Percentiles rank a stretch among this genome's conserved stretches.
Conservation (phyloP, 2,329 filamentous ascomycete species). For the Lojkania enalia region DNA sequence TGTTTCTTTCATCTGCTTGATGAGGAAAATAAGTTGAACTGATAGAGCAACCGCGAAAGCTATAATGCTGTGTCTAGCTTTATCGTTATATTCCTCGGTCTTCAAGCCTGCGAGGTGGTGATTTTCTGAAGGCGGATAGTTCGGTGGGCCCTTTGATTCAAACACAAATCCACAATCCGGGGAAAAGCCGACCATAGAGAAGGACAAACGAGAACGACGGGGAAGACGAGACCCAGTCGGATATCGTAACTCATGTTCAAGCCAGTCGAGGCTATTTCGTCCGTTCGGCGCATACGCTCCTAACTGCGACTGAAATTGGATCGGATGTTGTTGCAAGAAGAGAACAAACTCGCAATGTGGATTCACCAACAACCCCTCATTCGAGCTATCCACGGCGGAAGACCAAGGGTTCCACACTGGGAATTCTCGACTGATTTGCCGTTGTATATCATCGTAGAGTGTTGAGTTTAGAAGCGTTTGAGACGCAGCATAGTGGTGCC, state of each 20-base stretch:
- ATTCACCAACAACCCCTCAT: constrained; percentile 61
- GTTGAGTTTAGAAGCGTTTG: constrained; percentile 70
- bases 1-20: constrained; percentile 66
- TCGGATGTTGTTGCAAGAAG: constrained; percentile 75
- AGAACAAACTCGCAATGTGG: constrained; percentile 89
- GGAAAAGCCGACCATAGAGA: constrained; percentile 65
- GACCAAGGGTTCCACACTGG: constrained; percentile 70
- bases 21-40: constrained; percentile 59
- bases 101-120: constrained; percentile 62
- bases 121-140: constrained; percentile 54
- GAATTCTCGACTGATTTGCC: constrained; percentile 63
- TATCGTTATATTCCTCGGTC: constrained; percentile 58
- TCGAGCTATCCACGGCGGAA: constrained; percentile 63
- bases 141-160: constrained; percentile 62
- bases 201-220: constrained; percentile 55
- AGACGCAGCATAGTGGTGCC: constrained; percentile 52
- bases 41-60: constrained; percentile 55
- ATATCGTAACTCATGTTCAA: constrained; percentile 63
- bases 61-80: constrained; percentile 57
- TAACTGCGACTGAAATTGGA: constrained; percentile 24
- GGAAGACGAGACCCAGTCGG: constrained; percentile 61
- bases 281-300: constrained; percentile 22
- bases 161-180: constrained; percentile 69
- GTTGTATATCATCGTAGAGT: constrained; percentile 67
- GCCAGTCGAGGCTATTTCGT: constrained; percentile 48